phyloP scores from a whole-genome alignment of 2,329 filamentous ascomycete genomes.

The Cadophora luteo-olivacea region DNA sequence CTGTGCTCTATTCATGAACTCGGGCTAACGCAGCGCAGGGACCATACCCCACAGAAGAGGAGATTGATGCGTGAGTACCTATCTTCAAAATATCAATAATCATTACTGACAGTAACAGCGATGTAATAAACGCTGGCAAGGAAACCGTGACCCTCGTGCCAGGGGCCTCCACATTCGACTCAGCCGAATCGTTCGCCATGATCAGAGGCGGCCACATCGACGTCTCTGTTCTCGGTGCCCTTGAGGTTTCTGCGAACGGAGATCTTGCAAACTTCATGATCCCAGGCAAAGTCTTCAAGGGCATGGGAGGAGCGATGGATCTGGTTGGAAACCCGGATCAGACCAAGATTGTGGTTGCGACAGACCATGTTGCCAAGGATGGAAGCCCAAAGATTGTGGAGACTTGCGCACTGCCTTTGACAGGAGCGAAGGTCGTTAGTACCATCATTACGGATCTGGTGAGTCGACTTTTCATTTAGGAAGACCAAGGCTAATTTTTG shows the following conservation, averaged over 20 bases:
- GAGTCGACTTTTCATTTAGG: not conserved
- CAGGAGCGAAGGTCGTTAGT: constrained; percentile 70
- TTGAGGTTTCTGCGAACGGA: constrained; percentile 76
- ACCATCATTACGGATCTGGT: constrained; percentile 78
- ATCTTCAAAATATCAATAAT: not conserved
- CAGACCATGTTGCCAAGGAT: constrained; percentile 73
- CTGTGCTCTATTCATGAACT: not conserved
- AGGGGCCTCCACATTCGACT: constrained; percentile 80
- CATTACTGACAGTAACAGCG: constrained; percentile 46
- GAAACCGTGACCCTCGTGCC: constrained; percentile 83
- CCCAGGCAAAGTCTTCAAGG: constrained; percentile 85
- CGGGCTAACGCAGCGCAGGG: constrained; percentile 49
- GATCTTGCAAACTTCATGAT: constrained; percentile 93
- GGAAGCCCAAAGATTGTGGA: constrained; percentile 71
- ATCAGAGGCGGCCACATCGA: constrained; percentile 86
- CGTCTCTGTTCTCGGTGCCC: constrained; percentile 76
- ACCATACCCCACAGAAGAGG: constrained; percentile 74
- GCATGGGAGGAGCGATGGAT: constrained; percentile 84
- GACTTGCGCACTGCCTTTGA: constrained; percentile 68
- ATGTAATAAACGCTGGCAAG: constrained; percentile 87
- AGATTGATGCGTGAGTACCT: constrained; percentile 66
- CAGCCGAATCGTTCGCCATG: constrained; percentile 84
- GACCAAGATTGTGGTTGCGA: constrained; percentile 76
- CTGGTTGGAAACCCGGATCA: constrained; percentile 73
- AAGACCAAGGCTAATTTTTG: not conserved